Percentiles rank a stretch among this genome's conserved stretches.
These are phyloP conservation scores for Penicillium antarcticum DNA, from an alignment of 495 filamentous ascomycete genomes.

Conservation along the genomic window DNA sequence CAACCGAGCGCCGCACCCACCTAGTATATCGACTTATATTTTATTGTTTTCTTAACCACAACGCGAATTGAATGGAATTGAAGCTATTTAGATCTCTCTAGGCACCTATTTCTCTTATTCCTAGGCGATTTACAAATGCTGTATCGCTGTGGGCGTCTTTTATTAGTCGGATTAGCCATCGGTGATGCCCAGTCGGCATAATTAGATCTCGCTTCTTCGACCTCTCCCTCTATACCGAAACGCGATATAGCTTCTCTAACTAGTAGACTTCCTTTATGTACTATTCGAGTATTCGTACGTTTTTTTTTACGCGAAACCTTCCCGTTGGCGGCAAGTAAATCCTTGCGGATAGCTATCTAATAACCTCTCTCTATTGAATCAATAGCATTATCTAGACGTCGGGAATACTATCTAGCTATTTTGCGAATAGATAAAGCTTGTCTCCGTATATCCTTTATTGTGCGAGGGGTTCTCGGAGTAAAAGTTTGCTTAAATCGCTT, in stretches of 20 bases:
- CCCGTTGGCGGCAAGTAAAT: background rate
- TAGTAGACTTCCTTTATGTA: too few relatives aligned
- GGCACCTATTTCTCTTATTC: background rate
- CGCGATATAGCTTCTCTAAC: too few relatives aligned
- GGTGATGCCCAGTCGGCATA: background rate
- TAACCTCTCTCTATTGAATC: background rate
- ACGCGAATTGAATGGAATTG: background rate
- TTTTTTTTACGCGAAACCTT: background rate
- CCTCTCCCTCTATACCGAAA: background rate
- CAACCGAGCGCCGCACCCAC: too few relatives aligned
- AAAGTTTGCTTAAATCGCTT: background rate
- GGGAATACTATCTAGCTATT: background rate
- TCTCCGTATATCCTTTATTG: background rate
- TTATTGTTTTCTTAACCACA: background rate
- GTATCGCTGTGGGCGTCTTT: background rate
- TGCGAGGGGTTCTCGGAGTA: background rate
- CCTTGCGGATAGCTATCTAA: background rate
- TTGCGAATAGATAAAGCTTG: background rate
- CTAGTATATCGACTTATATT: too few relatives aligned
- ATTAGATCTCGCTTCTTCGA: background rate
- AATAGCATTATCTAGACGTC: background rate
- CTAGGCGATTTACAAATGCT: too few relatives aligned
- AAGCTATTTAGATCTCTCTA: background rate
- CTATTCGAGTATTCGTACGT: background rate
- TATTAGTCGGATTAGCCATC: background rate